These are phyloP conservation scores for Pythium brachiatum DNA, from an alignment of 352 stramenopile genomes.

Conservation along the genomic window DNA sequence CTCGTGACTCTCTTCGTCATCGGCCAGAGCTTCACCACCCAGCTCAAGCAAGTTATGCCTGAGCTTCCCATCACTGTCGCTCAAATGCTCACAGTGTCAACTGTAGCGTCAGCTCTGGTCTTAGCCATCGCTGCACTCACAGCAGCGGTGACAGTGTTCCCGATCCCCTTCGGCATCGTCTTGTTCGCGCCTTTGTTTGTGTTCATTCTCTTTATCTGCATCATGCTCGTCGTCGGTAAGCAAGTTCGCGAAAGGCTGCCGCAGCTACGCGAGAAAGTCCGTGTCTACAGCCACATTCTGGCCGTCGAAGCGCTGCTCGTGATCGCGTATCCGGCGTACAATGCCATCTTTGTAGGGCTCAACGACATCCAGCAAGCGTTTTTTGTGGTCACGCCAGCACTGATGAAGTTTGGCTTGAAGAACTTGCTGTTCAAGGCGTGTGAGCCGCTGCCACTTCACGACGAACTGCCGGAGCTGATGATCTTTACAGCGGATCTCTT, in stretches of 20 bases:
- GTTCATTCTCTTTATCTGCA: constrained; percentile 1
- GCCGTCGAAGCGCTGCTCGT: constrained; percentile 16
- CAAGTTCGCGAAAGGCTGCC: constrained; percentile 1
- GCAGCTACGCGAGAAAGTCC: not conserved
- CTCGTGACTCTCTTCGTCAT: constrained; percentile 13
- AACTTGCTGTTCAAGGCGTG: constrained; percentile 20
- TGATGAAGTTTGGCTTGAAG: constrained; percentile 28
- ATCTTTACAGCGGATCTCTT: constrained; percentile 44
- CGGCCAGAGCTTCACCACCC: constrained; percentile 16
- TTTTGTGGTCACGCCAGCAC: constrained; percentile 21
- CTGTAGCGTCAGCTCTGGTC: constrained; percentile 4
- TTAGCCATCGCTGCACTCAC: not conserved
- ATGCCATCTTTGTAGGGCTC: constrained; percentile 23
- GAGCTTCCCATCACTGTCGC: constrained; percentile 14
- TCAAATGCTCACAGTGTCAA: constrained; percentile 13
- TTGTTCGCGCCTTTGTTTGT: constrained; percentile 17
- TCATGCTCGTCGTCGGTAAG: constrained; percentile 15
- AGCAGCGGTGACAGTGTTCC: constrained; percentile 18
- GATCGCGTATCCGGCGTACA: constrained; percentile 22
- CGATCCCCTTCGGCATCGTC: constrained; percentile 23
- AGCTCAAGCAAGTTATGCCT: constrained; percentile 25
- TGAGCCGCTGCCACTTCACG: constrained; percentile 24
- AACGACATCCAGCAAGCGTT: constrained; percentile 15
- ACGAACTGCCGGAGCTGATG: constrained; percentile 35
- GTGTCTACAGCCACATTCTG: constrained; percentile 15